Base-by-base conservation (phyloP, 257 asterid species). In the Solanum ossicruentum region DNA sequence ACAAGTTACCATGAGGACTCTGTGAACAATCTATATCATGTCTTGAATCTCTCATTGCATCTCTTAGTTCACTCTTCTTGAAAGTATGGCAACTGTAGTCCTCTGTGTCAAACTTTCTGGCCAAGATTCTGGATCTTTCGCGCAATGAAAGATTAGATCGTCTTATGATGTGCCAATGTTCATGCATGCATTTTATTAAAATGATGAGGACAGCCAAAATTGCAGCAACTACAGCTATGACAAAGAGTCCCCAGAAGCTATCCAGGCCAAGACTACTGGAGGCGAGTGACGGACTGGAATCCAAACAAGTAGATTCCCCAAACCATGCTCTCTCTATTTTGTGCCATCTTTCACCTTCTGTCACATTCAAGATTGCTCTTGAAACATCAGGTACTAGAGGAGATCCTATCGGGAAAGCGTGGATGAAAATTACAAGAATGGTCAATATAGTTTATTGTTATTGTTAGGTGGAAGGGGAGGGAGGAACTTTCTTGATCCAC, bases 401-500 rank as follows among this genome's bases (percentile, higher is more conserved):
- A 0, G 93, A 89, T 57, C 97, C 94, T 5, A 85, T 90, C 2
- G 95, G 97, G 63, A 93, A 93, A 13, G 85, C 94, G 94, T 91
- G 87, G 41, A 58, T 28, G 36, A 49, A 12, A 10, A n/a, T 45
- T 52, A n/a, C 81, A 54, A 72, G 12, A 21, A 57, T 17, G 21
- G 16, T n/a, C 66, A 12, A 63, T 9, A 72, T n/a, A 41, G 16
- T 28, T 63, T 57, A 18, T 20, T 54, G 11, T 28, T 54, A 54
- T 21, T 67, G 47, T 67, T 16, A 13, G n/a, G 12, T 1, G 12
- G 21, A 67, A 66, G 21, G 61, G 61, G 21, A 56, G 61, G 7
- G 21, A 15, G 21, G 21, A 66, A 66, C 21, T 66, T 66, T 32
- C 45, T 28, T 32, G 73, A 66, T 26, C 26, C 26, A 32, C 36